These are phyloP conservation scores for Orbilia blumenaviensis DNA, from an alignment of 2,329 filamentous ascomycete species.

Conservation along the genomic window DNA sequence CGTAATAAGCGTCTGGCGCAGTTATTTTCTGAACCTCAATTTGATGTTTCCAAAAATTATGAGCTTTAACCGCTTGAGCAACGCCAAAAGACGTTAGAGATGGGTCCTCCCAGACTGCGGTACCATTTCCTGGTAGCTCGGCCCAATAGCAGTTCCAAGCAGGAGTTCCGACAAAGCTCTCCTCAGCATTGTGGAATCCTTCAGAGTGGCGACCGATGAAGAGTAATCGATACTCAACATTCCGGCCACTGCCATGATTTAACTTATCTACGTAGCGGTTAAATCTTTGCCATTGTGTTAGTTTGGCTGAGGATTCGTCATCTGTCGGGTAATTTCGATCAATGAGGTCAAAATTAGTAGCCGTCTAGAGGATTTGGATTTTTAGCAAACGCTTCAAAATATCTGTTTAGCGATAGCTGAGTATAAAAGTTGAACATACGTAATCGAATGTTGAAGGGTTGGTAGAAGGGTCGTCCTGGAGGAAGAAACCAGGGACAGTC, in stretches of 20 bases:
- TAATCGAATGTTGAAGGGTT: slow-evolving; percentile 71
- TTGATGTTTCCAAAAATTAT: slow-evolving; percentile 68
- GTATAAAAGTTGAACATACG: slow-evolving; percentile 62
- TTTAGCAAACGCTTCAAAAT: not conserved
- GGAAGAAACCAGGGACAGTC: slow-evolving; percentile 70
- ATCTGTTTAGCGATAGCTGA: not conserved
- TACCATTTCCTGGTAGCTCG: slow-evolving; percentile 71
- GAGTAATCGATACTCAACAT: slow-evolving; percentile 71
- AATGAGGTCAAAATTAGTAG: slow-evolving; percentile 72
- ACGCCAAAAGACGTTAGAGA: slow-evolving; percentile 69
- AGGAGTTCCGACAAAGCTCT: slow-evolving; percentile 73
- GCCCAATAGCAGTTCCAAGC: slow-evolving; percentile 78
- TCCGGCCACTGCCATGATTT: slow-evolving; percentile 64
- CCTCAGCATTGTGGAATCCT: slow-evolving; percentile 71
- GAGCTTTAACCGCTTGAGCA: slow-evolving; percentile 69
- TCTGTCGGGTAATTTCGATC: slow-evolving; percentile 71
- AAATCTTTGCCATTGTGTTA: slow-evolving; percentile 73
- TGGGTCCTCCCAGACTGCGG: slow-evolving; percentile 71
- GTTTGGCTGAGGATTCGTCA: slow-evolving; percentile 59
- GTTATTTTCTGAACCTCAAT: slow-evolving; percentile 68
- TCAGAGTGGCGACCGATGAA: slow-evolving; percentile 76
- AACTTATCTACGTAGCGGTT: slow-evolving; percentile 68
- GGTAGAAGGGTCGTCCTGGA: slow-evolving; percentile 71
- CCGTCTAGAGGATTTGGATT: slow-evolving; percentile 62
- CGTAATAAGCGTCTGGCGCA: slow-evolving; percentile 71